These are phyloP conservation scores for Thalia dealbata DNA, from an alignment of 176 grass and related monocot species.

Conservation along the genomic window DNA sequence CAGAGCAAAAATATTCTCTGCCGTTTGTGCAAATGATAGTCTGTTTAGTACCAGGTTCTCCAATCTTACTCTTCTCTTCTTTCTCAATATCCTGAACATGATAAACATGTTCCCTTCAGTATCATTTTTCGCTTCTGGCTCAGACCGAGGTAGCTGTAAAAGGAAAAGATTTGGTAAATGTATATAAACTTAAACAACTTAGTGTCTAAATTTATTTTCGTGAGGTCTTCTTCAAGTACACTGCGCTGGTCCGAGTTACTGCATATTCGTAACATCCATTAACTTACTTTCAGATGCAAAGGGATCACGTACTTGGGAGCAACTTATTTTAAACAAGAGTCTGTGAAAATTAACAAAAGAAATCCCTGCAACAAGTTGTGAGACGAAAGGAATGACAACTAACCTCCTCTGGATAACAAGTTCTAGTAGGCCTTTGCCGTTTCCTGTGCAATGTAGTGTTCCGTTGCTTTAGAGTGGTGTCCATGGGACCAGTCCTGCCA, in stretches of 20 bases:
- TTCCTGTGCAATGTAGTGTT: slow-evolving; percentile 37
- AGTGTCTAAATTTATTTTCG: not conserved
- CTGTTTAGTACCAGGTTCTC: slow-evolving; percentile 82
- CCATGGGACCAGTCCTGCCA: slow-evolving; percentile 82
- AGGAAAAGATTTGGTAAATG: not conserved
- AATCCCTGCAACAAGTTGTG: no score
- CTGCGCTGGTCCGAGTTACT: no score
- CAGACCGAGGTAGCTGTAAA: slow-evolving; percentile 60
- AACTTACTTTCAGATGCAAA: no score
- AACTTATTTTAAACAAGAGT: no score
- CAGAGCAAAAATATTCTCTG: slow-evolving; percentile 84
- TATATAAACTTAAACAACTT: not conserved
- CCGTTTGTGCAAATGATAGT: slow-evolving; percentile 82
- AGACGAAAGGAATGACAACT: not conserved
- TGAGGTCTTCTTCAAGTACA: no score
- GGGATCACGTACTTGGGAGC: no score
- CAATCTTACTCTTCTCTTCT: slow-evolving; percentile 40
- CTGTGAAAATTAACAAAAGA: no score
- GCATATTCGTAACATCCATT: no score
- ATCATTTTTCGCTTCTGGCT: slow-evolving; percentile 48
- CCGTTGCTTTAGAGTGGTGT: slow-evolving; percentile 63
- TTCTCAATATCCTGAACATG: slow-evolving; percentile 65
- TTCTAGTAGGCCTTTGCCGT: slow-evolving; percentile 49
- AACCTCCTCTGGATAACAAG: slow-evolving; percentile 62
- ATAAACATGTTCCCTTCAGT: slow-evolving; percentile 68